Evolutionary conservation across 1,284 basidiomycete species (phyloP).

Genomic region (Mrakiaceae sp.): DNA sequence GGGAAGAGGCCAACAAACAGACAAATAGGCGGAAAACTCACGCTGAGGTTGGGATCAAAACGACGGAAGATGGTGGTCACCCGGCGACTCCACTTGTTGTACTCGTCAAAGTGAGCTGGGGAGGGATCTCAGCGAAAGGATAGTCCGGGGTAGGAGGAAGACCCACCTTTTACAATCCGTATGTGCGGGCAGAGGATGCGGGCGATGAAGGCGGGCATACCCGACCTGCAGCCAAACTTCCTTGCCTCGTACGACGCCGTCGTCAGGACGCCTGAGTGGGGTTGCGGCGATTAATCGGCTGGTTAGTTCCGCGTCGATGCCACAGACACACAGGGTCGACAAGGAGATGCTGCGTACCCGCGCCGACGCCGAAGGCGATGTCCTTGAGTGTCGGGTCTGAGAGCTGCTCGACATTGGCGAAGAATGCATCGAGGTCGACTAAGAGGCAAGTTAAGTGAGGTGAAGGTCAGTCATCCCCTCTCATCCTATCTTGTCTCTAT

Average conservation of each 20-base stretch:
- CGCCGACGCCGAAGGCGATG: slow-evolving; percentile 73
- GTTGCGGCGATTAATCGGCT: too few species aligned
- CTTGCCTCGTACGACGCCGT: slow-evolving; percentile 88
- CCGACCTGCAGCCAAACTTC: slow-evolving; percentile 74
- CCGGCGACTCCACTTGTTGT: slow-evolving; percentile 15
- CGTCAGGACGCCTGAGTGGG: slow-evolving; percentile 50
- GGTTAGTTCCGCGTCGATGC: too few species aligned
- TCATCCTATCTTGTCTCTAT: not conserved
- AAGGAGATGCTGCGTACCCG: not conserved
- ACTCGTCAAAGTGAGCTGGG: slow-evolving; percentile 3
- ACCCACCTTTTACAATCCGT: slow-evolving; percentile 32
- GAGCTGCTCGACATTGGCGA: slow-evolving; percentile 46
- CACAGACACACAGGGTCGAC: too few species aligned
- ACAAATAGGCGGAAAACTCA: not conserved
- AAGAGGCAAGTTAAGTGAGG: not conserved
- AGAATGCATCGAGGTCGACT: not conserved
- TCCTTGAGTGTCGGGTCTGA: slow-evolving; percentile 65
- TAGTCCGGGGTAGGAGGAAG: not conserved
- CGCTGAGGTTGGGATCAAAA: slow-evolving; percentile 68
- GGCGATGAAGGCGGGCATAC: slow-evolving; percentile 86
- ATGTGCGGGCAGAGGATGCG: slow-evolving; percentile 87
- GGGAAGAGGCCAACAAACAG: not conserved
- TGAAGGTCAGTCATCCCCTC: not conserved
- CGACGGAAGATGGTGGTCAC: slow-evolving; percentile 57
- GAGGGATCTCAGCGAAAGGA: not conserved